Evolutionary conservation across 1,139 yeast genomes (phyloP), one percentile per base, ranked within the genome.

Genomic region (Pichia terricola): DNA sequence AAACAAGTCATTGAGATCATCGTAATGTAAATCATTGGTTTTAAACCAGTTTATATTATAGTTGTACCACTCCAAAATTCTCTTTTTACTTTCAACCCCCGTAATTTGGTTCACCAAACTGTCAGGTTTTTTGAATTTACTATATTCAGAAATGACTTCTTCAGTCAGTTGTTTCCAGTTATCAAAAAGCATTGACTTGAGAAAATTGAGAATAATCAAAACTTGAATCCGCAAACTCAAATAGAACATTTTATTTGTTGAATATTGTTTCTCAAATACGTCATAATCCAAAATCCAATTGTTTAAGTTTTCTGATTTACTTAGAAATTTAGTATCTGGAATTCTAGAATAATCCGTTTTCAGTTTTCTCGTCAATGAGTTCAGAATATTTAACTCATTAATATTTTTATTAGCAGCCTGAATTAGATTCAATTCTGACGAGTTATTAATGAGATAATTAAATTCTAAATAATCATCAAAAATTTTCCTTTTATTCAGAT

Each of bases 231-330:
- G 40, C 3, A 58, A 40, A 2, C 50, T 40, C 44, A 59, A 48
- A 35, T 43, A 51, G 7, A 50, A 45, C 8, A 46, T 39, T n/a
- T 47, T 35, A 10, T 25, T 40, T 8, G 33, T 8, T 10, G 42
- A 39, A 6, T 56, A 33, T 30, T 58, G 60, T 11, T 41, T 26
- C 2, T 34, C 39, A 39, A 60, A 57, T 31, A 49, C 53, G 26
- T 52, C 54, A 9, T 49, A 45, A 38, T 49, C 50, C 25, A 58
- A 37, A 4, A 55, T 41, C 61, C 62, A 58, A 34, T 58, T 59
- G 37, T 53, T 42, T 33, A 26, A 27, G 10, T 30, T 30, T 8
- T 8, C 7, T 8, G 7, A 7, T 16, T 16, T 16, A 16, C 22
- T 16, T 16, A 16, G 22, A 30, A 8, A 30, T 8, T 30, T 30